phyloP scores from a whole-genome alignment of 1,139 yeast species.

The Geotrichum carabidarum region DNA sequence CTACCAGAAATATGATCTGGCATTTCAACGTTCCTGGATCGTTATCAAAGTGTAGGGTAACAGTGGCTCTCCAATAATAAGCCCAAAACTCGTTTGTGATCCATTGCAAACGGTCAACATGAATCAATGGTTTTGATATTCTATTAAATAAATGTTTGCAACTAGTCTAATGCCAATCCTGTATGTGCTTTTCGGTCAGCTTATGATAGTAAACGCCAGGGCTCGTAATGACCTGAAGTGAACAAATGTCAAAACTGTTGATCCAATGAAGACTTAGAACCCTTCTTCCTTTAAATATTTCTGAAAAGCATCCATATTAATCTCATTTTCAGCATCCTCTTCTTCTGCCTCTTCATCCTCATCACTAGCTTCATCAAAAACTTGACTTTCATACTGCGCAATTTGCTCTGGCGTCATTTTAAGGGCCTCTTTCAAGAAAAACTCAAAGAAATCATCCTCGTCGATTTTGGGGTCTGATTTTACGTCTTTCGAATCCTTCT shows the following conservation, averaged over 20 bases:
- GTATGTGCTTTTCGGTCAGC: not conserved
- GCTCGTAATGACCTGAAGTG: too few species aligned
- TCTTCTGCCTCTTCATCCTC: not conserved
- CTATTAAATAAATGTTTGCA: not conserved
- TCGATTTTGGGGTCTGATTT: slow-evolving; percentile 36
- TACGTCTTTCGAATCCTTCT: slow-evolving; percentile 26
- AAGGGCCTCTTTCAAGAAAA: slow-evolving; percentile 50
- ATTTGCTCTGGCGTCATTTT: slow-evolving; percentile 43
- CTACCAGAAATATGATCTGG: not conserved
- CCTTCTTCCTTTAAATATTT: too few species aligned
- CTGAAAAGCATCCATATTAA: not conserved
- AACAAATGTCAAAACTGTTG: too few species aligned
- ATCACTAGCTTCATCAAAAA: too few species aligned
- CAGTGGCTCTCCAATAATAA: not conserved
- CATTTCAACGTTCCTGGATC: not conserved
- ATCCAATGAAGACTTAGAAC: too few species aligned
- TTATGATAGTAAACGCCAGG: too few species aligned
- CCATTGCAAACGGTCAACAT: not conserved
- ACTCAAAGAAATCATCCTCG: slow-evolving; percentile 63
- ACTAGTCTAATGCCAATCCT: not conserved
- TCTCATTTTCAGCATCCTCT: not conserved
- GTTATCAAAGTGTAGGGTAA: not conserved
- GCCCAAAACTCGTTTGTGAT: not conserved
- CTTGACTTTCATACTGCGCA: slow-evolving; percentile 22
- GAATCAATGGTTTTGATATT: not conserved